phyloP scores from a whole-genome alignment of 805 yeast genomes.

The Nakazawaea ishiwadae region DNA sequence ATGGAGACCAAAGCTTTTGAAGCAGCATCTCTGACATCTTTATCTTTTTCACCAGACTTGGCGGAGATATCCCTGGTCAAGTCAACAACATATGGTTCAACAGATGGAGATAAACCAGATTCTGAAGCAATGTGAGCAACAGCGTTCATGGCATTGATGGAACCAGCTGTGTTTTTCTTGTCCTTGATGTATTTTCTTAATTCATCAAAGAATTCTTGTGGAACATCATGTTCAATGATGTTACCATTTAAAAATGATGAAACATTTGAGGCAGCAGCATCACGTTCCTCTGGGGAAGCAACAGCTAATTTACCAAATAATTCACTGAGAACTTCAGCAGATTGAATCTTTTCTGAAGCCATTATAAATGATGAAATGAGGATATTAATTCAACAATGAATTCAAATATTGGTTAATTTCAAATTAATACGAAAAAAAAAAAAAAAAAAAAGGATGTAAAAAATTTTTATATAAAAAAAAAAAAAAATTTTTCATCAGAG shows the following conservation, averaged over 20 bases:
- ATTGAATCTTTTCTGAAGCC: constrained; percentile 58
- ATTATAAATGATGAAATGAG: not conserved
- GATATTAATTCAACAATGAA: constrained; percentile 4
- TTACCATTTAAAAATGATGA: constrained; percentile 93
- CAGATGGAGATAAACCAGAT: constrained; percentile 79
- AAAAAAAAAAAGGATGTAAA: too few relatives aligned
- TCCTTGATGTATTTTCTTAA: constrained; percentile 70
- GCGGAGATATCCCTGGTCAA: constrained; percentile 66
- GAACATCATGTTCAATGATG: constrained; percentile 97
- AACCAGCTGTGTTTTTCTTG: constrained; percentile 66
- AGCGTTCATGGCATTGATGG: constrained; percentile 81
- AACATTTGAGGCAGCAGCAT: constrained; percentile 82
- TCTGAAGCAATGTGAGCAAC: constrained; percentile 79
- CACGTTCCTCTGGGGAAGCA: constrained; percentile 80
- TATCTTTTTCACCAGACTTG: constrained; percentile 89
- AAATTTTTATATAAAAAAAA: too few relatives aligned
- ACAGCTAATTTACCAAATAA: constrained; percentile 89
- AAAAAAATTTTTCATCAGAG: too few relatives aligned
- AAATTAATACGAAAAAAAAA: too few relatives aligned
- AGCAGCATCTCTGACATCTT: constrained; percentile 70
- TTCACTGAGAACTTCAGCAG: constrained; percentile 83
- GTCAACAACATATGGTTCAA: constrained; percentile 91
- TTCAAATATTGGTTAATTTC: not conserved
- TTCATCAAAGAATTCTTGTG: constrained; percentile 78
- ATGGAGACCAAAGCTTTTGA: constrained; percentile 71